A percentile compares a stretch with the other conserved stretches of the same genome.
Evolutionary conservation across 2,329 filamentous ascomycete species (phyloP).

Genomic region (Dactylellina cionopaga): DNA sequence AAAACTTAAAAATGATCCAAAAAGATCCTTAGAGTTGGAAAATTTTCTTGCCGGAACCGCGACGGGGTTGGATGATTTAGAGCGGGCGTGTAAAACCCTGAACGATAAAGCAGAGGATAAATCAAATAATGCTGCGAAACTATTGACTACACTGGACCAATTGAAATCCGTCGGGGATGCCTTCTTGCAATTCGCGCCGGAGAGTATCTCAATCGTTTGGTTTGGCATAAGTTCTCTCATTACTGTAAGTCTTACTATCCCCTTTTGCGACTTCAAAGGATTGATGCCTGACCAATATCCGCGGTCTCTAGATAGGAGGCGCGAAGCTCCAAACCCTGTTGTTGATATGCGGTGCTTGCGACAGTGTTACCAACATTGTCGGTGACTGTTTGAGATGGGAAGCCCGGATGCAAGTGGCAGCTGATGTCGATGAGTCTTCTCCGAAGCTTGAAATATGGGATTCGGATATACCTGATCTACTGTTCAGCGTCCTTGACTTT

Average conservation of each 20-base stretch:
- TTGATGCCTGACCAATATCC: not conserved
- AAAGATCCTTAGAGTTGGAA: not conserved
- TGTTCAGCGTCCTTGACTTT: conserved; percentile 26
- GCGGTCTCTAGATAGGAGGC: conserved; percentile 2
- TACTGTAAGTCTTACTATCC: not conserved
- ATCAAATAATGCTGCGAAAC: conserved; percentile 6
- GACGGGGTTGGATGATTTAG: not conserved
- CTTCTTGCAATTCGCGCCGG: conserved; percentile 7
- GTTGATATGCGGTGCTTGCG: conserved; percentile 21
- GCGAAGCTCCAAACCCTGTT: conserved; percentile 4
- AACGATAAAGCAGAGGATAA: conserved; percentile 19
- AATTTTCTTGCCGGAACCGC: not conserved
- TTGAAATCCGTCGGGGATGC: conserved; percentile 12
- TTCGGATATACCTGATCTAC: conserved; percentile 5
- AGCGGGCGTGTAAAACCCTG: conserved; percentile 1
- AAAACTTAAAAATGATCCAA: not conserved
- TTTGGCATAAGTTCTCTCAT: conserved; percentile 18
- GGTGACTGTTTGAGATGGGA: conserved; percentile 24
- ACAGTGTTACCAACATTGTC: conserved; percentile 14
- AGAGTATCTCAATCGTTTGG: conserved; percentile 20
- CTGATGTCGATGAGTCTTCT: not conserved
- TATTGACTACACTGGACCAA: conserved; percentile 11
- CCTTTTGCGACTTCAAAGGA: not conserved
- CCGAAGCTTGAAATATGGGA: conserved; percentile 21
- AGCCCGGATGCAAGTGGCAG: not conserved